Conservation (phyloP, 2,329 filamentous ascomycete species). For the Clonostachys sp. region DNA sequence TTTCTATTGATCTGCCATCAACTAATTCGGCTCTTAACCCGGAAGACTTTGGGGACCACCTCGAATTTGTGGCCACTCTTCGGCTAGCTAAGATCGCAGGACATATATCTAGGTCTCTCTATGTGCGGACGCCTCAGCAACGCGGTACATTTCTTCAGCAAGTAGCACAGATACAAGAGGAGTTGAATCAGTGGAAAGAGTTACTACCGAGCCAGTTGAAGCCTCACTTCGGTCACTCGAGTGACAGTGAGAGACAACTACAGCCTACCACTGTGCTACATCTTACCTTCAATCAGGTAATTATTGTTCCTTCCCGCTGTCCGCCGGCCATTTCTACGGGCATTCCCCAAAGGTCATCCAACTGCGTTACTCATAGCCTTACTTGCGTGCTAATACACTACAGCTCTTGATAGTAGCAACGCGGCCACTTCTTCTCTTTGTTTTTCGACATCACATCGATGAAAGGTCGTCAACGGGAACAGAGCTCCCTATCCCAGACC, state of each 20-base stretch:
- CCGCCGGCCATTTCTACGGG: too few relatives aligned
- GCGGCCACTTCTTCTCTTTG: constrained; percentile 24
- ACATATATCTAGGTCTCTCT: constrained; percentile 21
- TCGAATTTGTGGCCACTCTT: constrained; percentile 25
- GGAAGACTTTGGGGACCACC: constrained; percentile 23
- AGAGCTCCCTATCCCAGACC: constrained; percentile 16
- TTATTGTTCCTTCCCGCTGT: too few relatives aligned
- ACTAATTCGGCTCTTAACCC: constrained; percentile 17
- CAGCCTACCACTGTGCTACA: constrained; percentile 18
- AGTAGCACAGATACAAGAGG: constrained; percentile 21
- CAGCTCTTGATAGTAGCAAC: constrained; percentile 25
- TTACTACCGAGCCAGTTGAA: constrained; percentile 21
- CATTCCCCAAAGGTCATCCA: too few relatives aligned
- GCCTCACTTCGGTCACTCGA: constrained; percentile 4
- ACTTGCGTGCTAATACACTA: background rate
- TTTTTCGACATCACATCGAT: constrained; percentile 18
- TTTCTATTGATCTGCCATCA: constrained; percentile 35
- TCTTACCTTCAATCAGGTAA: constrained; percentile 21
- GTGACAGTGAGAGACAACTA: constrained; percentile 7
- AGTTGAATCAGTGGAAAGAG: constrained; percentile 20
- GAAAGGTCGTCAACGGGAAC: constrained; percentile 4
- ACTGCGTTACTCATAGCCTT: too few relatives aligned
- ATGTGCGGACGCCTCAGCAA: constrained; percentile 12
- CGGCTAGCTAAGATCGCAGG: constrained; percentile 26
- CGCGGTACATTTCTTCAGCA: constrained; percentile 5